Evolutionary conservation across 352 stramenopile species (phyloP), one percentile per base, ranked within the genome.

Genomic region (Phytopythium kandeliae): DNA sequence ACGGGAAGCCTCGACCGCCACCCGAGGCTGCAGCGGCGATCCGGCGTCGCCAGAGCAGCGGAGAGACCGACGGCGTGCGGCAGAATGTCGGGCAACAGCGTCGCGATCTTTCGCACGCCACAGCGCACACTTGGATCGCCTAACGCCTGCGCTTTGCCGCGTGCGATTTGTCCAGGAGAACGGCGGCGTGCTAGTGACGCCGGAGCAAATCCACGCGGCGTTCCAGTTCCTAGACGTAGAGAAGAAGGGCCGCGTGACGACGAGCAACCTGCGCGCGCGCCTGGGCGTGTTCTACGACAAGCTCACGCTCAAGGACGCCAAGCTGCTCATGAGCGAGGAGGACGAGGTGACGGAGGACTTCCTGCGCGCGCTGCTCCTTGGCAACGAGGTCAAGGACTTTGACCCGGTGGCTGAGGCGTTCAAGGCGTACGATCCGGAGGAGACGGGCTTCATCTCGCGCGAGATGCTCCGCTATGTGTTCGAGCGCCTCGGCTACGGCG

Each of bases 191-290:
- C 55, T 92, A 15, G 74, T 97, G 25, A 92, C 78, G 16, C 71
- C 81, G 0, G 79, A 94, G 31, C 86, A 97, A 64, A 89, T 96
- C 38, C 72, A 67, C 36, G 57, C 65, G 21, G 87, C 85, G 33
- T 97, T 97, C 67, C 71, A 96, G 52, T 96, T 97, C 60, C 82
- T 97, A 15, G 89, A 96, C 65, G 55, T 93, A 10, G 85, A 96
- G 38, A 69, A 73, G 40, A 90, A 78, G 45, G 71, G 83, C 25
- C 69, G 70, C 31, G 81, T 97, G 45, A 96, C 85, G 25, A 53
- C 89, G n/a, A 67, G 79, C 5, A 92, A 88, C 48, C 63, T 96
- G 28, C 69, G 74, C n/a, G 71, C 87, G 31, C 58, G 85, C 13
- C 67, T 97, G 1, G 67, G 81, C 22, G 78, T 92, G 36, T 96